phyloP scores from a whole-genome alignment of 2,329 filamentous ascomycete species.

The Penicillium olsonii region DNA sequence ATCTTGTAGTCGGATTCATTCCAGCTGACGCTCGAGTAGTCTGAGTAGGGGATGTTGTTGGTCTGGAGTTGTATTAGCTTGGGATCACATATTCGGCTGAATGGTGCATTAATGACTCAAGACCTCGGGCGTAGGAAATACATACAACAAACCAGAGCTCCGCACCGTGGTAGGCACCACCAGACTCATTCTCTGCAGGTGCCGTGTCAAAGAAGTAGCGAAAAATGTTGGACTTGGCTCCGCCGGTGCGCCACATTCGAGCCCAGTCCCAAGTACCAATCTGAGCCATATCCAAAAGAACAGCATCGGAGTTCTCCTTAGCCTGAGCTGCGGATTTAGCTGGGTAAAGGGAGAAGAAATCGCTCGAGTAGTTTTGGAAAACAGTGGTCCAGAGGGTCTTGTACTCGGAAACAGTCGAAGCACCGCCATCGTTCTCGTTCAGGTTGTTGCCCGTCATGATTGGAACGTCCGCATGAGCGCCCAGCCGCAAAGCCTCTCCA shows the following conservation, averaged over 20 bases:
- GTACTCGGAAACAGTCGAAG: constrained; percentile 16
- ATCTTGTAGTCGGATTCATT: constrained; percentile 28
- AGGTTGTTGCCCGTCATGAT: constrained; percentile 35
- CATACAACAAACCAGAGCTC: constrained; percentile 37
- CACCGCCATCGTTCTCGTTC: constrained; percentile 24
- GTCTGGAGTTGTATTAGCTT: too few relatives aligned
- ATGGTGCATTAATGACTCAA: too few relatives aligned
- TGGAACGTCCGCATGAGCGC: constrained; percentile 26
- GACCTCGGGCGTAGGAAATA: too few relatives aligned
- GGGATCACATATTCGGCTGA: too few relatives aligned
- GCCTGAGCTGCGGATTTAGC: constrained; percentile 23
- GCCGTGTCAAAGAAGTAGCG: constrained; percentile 34
- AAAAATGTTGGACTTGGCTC: constrained; percentile 27
- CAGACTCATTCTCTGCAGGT: constrained; percentile 23
- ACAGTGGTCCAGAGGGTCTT: constrained; percentile 17
- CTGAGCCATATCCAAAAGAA: constrained; percentile 26
- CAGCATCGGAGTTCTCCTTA: constrained; percentile 21
- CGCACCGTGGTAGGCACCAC: constrained; percentile 32
- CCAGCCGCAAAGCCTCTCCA: constrained; percentile 14
- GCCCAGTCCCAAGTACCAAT: constrained; percentile 30
- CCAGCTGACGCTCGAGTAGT: constrained; percentile 30
- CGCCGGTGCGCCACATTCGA: constrained; percentile 24
- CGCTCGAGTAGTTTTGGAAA: constrained; percentile 17
- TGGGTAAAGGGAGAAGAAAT: constrained; percentile 29
- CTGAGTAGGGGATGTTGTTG: constrained; percentile 31